Conservation (phyloP, 441 rosid species). For the Erodium trifolium region DNA sequence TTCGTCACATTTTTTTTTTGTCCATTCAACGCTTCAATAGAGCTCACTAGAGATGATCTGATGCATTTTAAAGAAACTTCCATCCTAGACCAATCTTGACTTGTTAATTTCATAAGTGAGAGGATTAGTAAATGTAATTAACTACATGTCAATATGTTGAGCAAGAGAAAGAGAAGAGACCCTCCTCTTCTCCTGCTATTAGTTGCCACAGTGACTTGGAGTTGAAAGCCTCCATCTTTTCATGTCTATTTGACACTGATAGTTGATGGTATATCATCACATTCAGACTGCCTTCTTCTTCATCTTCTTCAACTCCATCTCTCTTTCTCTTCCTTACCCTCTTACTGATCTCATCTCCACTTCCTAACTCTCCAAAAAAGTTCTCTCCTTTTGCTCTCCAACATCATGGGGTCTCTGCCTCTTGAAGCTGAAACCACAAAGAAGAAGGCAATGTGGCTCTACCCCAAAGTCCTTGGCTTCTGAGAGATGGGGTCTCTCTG, state of each 20-base stretch:
- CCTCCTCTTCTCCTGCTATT: conserved; percentile 29
- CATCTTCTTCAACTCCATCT: conserved; percentile 23
- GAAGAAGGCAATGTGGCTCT: conserved; percentile 63
- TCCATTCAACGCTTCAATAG: too few relatives aligned
- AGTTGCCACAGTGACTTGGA: conserved; percentile 59
- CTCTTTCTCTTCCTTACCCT: too few relatives aligned
- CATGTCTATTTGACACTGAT: conserved; percentile 65
- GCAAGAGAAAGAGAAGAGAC: conserved; percentile 3
- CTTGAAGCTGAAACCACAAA: conserved; percentile 29
- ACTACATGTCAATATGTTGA: background rate
- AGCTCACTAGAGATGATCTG: too few relatives aligned
- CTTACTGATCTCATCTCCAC: too few relatives aligned
- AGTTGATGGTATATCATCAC: conserved; percentile 32
- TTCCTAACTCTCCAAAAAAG: background rate
- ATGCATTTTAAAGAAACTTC: too few relatives aligned
- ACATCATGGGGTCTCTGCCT: conserved; percentile 35
- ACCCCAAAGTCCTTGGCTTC: conserved; percentile 50
- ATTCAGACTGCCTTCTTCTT: conserved; percentile 36
- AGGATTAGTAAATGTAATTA: background rate
- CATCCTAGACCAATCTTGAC: too few relatives aligned
- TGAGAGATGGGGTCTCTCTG: conserved; percentile 79
- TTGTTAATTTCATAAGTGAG: too few relatives aligned
- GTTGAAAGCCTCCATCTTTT: conserved; percentile 84
- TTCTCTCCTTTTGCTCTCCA: conserved; percentile 14
- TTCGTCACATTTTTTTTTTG: too few relatives aligned